These are phyloP conservation scores for Rhodotorula diobovata DNA, from an alignment of 768 basidiomycete species.

Conservation along the genomic window DNA sequence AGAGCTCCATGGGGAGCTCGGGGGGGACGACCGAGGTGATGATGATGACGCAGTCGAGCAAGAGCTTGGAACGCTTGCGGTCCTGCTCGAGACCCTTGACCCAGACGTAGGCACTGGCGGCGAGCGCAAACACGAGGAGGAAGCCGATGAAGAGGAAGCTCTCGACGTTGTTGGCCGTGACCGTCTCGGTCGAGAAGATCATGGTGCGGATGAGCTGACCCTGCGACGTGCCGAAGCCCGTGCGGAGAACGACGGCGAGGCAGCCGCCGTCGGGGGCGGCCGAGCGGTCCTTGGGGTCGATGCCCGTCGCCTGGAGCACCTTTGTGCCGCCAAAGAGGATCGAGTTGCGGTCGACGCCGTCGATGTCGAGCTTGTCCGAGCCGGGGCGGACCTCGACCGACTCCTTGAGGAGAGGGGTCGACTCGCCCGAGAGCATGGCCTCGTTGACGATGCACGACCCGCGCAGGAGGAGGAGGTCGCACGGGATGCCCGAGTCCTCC, in stretches of 20 bases:
- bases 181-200: conserved; percentile 96
- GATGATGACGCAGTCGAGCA: conserved; percentile 92
- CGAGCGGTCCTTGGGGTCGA: conserved; percentile 40
- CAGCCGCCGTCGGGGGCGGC: conserved; percentile 81
- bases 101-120: conserved; percentile 98
- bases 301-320: conserved; percentile 69
- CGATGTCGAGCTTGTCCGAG: conserved; percentile 72
- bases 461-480: conserved; percentile 83
- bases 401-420: conserved; percentile 92
- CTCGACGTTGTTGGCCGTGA: conserved; percentile 92
- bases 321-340: conserved; percentile 97
- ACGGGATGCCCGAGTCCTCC: conserved; percentile 82
- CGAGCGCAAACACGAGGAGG: conserved; percentile 92
- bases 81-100: conserved; percentile 87
- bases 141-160: conserved; percentile 98
- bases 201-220: conserved; percentile 96
- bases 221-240: conserved; percentile 95
- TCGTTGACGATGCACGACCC: conserved; percentile 97
- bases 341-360: conserved; percentile 76
- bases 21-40: conserved; percentile 97
- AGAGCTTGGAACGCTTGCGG: conserved; percentile 86
- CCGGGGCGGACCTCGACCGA: conserved; percentile 78
- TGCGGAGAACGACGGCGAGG: conserved; percentile 84
- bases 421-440: conserved; percentile 98
- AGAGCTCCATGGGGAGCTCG: conserved; percentile 95